phyloP scores from a whole-genome alignment of 139 green algal species.

The Chlorella sp. region DNA sequence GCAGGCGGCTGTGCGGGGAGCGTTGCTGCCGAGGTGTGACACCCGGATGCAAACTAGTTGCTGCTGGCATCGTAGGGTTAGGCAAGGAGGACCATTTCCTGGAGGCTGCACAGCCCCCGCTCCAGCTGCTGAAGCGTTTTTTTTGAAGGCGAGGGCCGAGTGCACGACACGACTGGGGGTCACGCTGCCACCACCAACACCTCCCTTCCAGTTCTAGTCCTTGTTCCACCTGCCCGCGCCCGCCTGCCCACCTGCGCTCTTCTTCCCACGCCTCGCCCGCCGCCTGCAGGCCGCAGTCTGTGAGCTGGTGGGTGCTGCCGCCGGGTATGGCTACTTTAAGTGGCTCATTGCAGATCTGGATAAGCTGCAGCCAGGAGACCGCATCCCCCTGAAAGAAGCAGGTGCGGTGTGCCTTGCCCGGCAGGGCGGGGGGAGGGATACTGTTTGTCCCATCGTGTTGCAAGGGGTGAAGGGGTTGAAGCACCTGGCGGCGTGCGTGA shows the following conservation, averaged over 20 bases:
- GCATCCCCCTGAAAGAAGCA: constrained; percentile 60
- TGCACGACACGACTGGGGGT: not conserved
- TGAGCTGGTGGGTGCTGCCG: constrained; percentile 59
- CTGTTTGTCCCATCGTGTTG: no score
- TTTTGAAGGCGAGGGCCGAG: no score
- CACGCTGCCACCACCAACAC: no score
- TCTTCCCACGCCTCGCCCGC: not conserved
- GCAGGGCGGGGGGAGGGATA: no score
- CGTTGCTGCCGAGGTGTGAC: not conserved
- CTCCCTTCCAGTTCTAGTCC: not conserved
- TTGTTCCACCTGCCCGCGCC: no score
- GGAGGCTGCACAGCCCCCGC: no score
- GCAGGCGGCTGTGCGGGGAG: not conserved
- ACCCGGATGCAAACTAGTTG: not conserved
- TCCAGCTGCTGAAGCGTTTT: no score
- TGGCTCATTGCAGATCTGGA: constrained; percentile 69
- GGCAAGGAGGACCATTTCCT: no score
- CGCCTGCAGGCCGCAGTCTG: constrained; percentile 53
- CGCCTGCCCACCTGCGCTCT: not conserved
- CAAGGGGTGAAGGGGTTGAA: no score
- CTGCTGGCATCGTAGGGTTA: no score
- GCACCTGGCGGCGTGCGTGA: no score
- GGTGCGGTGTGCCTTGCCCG: not conserved
- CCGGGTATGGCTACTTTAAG: constrained; percentile 63
- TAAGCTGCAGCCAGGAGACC: constrained; percentile 47